Evolutionary conservation across 2,329 filamentous ascomycete genomes (phyloP), one percentile per base, ranked within the genome.

Genomic region (Apiospora marii): DNA sequence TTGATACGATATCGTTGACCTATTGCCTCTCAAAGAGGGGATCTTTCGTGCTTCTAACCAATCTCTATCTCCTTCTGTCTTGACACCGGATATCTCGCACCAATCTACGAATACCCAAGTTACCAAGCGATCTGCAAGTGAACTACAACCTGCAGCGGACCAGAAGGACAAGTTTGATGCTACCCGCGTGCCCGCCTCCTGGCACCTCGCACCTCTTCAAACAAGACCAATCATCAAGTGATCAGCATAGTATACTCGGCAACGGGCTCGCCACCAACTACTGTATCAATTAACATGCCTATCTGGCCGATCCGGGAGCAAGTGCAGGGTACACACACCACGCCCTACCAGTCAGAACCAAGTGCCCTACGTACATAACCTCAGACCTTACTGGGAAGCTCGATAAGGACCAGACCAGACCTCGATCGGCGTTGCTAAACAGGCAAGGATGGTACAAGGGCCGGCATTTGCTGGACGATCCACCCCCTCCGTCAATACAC

Each of bases 401-500:
- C 58, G 58, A 41, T 37, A 41, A 64, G 58, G 58, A 24, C 58
- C 34, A 64, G 34, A 24, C 58, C 58, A 64, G 34, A 41, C 58
- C 22, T 64, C 19, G 58, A 64, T 64, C 58, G 58, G 58, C 58
- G 34, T 64, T 41, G 34, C 58, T 41, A 64, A 64, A 64, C 34
- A 41, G 58, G 58, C 58, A 37, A 64, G 58, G 58, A 41, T 64
- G 12, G 34, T n/a, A 41, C 58, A 64, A 64, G 58, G 58, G 58
- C 58, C 58, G 58, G 58, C 58, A 64, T 64, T 64, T 41, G 58
- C 58, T 64, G 19, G 34, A 64, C 58, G 58, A 41, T 41, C 58
- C 58, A 64, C 58, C 34, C 30, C 30, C 7, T 61, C 53, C 53
- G 53, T 61, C 19, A 61, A 61, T n/a, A 61, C 37, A 41, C 8